A percentile compares a stretch with the other conserved stretches of the same genome.
phyloP scores from a whole-genome alignment of 2,329 filamentous ascomycete species.

The Epichloe gansuensis region DNA sequence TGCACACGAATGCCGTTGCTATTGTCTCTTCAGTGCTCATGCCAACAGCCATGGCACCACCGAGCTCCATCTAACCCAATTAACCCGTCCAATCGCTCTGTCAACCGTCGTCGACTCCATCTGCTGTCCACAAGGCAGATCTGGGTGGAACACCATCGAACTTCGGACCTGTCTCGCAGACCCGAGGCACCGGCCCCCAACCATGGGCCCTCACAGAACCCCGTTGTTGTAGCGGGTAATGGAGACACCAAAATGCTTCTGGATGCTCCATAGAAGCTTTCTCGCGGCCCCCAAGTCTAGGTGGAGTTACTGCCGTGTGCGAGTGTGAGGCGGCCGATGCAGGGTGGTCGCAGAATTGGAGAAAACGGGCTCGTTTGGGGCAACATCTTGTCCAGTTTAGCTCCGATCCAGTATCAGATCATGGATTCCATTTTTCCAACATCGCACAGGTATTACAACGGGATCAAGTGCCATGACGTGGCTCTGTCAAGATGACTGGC shows the following conservation, averaged over 20 bases:
- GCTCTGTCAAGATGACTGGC: background rate
- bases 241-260: conserved; percentile 13
- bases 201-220: conserved; percentile 7
- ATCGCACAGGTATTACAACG: background rate
- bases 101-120: conserved; percentile 6
- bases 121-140: conserved; percentile 12
- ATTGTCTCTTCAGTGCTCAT: background rate
- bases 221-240: conserved; percentile 7
- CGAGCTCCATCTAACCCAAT: background rate
- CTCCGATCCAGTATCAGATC: background rate
- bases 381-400: background rate
- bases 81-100: conserved; percentile 4
- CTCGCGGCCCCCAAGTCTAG: conserved; percentile 7
- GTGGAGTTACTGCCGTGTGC: conserved; percentile 11
- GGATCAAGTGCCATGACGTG: background rate
- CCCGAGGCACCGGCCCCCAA: conserved; percentile 6
- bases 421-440: background rate
- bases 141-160: conserved; percentile 11
- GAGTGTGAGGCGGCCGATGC: background rate
- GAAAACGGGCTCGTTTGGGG: conserved; percentile 3
- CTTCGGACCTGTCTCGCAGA: conserved; percentile 8
- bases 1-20: background rate
- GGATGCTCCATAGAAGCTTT: conserved; percentile 13
- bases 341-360: conserved; percentile 9
- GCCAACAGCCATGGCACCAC: background rate